Conservation (phyloP, 1,284 basidiomycete species). For the Albatrellus sp. region DNA sequence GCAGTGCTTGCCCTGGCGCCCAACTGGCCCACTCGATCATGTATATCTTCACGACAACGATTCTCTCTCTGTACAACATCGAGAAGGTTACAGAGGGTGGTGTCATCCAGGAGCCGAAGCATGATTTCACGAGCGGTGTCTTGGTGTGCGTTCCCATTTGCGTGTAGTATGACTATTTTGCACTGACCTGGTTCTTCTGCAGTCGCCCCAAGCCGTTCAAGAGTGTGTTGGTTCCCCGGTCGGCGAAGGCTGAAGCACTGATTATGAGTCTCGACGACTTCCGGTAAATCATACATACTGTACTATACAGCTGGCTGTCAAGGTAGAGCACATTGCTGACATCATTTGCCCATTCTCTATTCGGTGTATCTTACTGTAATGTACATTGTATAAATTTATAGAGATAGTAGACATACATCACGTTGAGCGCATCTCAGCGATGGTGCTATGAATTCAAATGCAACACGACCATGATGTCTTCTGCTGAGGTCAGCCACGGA, state of each 20-base stretch:
- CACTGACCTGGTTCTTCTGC: not conserved
- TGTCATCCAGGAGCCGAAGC: constrained; percentile 9
- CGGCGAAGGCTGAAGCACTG: constrained; percentile 37
- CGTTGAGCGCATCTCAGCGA: too few relatives aligned
- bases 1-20: constrained; percentile 9
- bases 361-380: too few relatives aligned
- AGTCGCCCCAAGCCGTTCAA: constrained; percentile 44
- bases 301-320: too few relatives aligned
- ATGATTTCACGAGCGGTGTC: constrained; percentile 10
- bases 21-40: constrained; percentile 9
- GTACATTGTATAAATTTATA: too few relatives aligned
- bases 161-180: constrained; percentile 23
- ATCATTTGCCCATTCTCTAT: too few relatives aligned
- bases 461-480: too few relatives aligned
- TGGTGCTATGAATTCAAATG: too few relatives aligned
- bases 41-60: constrained; percentile 9
- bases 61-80: constrained; percentile 10
- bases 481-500: too few relatives aligned
- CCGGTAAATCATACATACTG: too few relatives aligned
- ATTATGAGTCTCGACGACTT: constrained; percentile 16
- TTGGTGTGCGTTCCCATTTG: constrained; percentile 7
- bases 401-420: too few relatives aligned
- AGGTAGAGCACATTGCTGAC: too few relatives aligned
- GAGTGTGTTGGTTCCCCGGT: constrained; percentile 45
- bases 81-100: constrained; percentile 9